Evolutionary conservation across 345 rosid species (phyloP), one percentile per base, ranked within the genome.

Genomic region (Melaleuca alternifolia): DNA sequence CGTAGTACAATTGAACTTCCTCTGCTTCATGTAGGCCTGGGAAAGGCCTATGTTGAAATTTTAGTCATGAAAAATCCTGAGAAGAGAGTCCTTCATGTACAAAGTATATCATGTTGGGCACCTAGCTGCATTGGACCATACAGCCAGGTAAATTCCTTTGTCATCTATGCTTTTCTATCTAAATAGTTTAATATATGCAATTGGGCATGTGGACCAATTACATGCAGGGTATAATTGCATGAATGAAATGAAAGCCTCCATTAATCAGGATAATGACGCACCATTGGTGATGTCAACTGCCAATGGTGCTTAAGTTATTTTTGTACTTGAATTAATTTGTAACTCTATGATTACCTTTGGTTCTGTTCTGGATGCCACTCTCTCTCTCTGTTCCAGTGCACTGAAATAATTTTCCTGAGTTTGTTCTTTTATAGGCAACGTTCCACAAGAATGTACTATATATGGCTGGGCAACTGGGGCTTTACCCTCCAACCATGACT

Each of bases 121-220:
- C 99, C 99, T 56, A 95, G 99, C 90, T 96, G 99, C 94, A 97
- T 97, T 59, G 99, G 99, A 86, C 99, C 99, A 84, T 97, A 96
- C 87, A 96, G 99, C 89, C 99, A 97, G 98, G 99, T 95, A 89
- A 62, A 24, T 61, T 6, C 11, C 65, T 83, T 0, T 0, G 24
- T 48, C 0, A 7, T 48, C 44, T 86, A 51, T 2, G 37, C 61
- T 10, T 77, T 11, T 50, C 18, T 33, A n/a, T 83, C 54, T 51
- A 51, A 15, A 48, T 83, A 51, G 51, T n/a, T 23, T 28, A 53
- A 48, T 83, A 41, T 83, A 71, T n/a, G 81, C 23, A 65, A 65
- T 30, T 30, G 44, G 77, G 48, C 81, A 71, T 71, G 81, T 71
- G 48, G 48, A 71, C 81, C 44, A 18, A 71, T 71, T 71, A 71